phyloP scores from a whole-genome alignment of 768 basidiomycete species.

The Crucibulum laeve region DNA sequence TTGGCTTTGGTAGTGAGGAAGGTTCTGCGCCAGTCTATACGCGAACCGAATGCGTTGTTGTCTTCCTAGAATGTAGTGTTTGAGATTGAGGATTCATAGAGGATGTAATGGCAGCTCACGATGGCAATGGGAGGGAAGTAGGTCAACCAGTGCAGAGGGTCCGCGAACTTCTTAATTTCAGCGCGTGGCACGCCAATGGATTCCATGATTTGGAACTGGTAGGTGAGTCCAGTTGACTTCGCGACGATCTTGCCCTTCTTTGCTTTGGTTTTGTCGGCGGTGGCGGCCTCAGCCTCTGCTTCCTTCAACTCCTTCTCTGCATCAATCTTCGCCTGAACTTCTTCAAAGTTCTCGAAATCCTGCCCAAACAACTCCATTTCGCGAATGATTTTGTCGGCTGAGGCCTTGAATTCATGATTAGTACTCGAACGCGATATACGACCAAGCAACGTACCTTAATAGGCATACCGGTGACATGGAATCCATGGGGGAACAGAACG shows the following conservation, averaged over 20 bases:
- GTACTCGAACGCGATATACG: not conserved
- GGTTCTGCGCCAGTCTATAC: conserved; percentile 94
- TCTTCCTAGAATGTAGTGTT: conserved; percentile 37
- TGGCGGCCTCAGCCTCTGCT: conserved; percentile 33
- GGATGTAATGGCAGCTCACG: conserved; percentile 36
- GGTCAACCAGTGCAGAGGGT: conserved; percentile 88
- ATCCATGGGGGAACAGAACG: conserved; percentile 94
- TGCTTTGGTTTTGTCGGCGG: conserved; percentile 64
- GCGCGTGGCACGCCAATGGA: conserved; percentile 82
- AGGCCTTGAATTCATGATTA: conserved; percentile 50
- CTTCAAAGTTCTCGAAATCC: conserved; percentile 73
- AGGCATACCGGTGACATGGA: conserved; percentile 98
- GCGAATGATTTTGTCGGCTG: conserved; percentile 95
- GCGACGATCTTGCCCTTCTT: conserved; percentile 95
- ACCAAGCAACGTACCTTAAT: conserved; percentile 76
- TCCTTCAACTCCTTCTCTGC: conserved; percentile 41
- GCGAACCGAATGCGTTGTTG: conserved; percentile 83
- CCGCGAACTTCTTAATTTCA: conserved; percentile 96
- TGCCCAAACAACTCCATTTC: conserved; percentile 95
- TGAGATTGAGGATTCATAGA: not conserved
- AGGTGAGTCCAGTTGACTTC: conserved; percentile 89
- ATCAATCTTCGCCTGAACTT: conserved; percentile 38
- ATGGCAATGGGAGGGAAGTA: conserved; percentile 96
- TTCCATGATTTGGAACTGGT: conserved; percentile 99
- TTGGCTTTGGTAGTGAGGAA: conserved; percentile 95